phyloP scores from a whole-genome alignment of 805 yeast genomes.

The Schwanniomyces pseudopolymorphus region DNA sequence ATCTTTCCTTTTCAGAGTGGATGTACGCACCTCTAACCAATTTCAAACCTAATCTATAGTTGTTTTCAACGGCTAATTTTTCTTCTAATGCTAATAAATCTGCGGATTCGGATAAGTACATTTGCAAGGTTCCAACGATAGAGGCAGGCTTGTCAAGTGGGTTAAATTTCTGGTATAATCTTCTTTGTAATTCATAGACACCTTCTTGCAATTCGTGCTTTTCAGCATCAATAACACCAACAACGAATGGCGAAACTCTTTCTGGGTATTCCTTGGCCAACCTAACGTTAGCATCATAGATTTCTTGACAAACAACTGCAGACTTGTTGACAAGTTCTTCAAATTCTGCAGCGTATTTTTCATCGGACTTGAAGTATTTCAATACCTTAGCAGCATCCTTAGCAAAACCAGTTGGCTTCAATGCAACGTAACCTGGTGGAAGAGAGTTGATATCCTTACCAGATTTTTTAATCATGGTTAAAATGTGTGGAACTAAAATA shows the following conservation, averaged over 20 bases:
- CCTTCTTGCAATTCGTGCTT: conserved; percentile 85
- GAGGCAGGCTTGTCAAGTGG: conserved; percentile 54
- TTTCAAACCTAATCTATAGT: conserved; percentile 80
- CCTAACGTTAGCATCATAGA: conserved; percentile 51
- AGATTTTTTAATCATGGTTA: conserved; percentile 49
- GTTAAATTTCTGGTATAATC: conserved; percentile 73
- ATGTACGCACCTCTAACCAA: conserved; percentile 95
- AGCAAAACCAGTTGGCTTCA: conserved; percentile 90
- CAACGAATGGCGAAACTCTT: conserved; percentile 70
- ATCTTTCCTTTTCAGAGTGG: conserved; percentile 79
- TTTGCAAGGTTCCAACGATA: conserved; percentile 89
- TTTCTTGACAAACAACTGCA: conserved; percentile 56
- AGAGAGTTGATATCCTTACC: conserved; percentile 58
- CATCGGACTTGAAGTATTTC: conserved; percentile 58
- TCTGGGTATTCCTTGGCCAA: conserved; percentile 55
- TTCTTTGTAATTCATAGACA: conserved; percentile 86
- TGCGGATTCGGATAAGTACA: conserved; percentile 77
- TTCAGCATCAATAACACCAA: conserved; percentile 88
- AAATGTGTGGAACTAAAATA: conserved; percentile 71
- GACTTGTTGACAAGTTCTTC: conserved; percentile 65
- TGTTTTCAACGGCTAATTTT: conserved; percentile 55
- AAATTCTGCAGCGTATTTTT: conserved; percentile 44
- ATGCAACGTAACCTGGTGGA: conserved; percentile 89
- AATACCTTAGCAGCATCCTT: conserved; percentile 74
- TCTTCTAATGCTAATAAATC: conserved; percentile 62